phyloP scores from a whole-genome alignment of 305 asterid species.

The Caryopteris hybrid region DNA sequence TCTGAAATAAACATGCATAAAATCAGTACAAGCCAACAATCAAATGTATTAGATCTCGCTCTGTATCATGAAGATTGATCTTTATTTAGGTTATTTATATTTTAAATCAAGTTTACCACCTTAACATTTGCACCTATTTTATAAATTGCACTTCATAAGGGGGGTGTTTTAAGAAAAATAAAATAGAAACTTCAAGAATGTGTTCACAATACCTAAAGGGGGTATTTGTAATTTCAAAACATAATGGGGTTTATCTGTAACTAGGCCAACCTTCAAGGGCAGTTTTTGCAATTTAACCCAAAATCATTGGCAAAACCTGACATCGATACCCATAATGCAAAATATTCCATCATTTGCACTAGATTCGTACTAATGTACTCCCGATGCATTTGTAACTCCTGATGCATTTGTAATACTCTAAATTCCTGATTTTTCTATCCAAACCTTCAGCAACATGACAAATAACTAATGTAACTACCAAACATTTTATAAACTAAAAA shows the following conservation, averaged over 20 bases:
- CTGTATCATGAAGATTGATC: background rate
- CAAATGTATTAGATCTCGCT: background rate
- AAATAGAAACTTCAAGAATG: no score
- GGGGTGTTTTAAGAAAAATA: no score
- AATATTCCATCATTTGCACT: background rate
- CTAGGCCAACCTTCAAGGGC: no score
- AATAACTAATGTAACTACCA: conserved; percentile 5
- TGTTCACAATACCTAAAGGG: no score
- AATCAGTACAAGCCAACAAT: background rate
- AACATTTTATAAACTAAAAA: background rate
- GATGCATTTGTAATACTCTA: background rate
- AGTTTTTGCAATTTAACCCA: background rate
- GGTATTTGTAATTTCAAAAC: no score
- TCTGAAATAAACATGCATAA: conserved; percentile 33
- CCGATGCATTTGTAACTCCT: no score
- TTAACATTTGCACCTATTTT: no score
- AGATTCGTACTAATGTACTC: background rate
- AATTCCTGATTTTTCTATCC: background rate
- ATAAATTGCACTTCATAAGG: background rate
- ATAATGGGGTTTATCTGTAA: no score
- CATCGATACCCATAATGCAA: background rate
- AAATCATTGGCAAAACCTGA: background rate
- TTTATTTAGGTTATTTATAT: no score
- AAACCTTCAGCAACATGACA: background rate
- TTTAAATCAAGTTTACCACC: no score